Evolutionary conservation across 305 asterid species (phyloP), one percentile per base, ranked within the genome.

Genomic region (Fraxinus platypoda): DNA sequence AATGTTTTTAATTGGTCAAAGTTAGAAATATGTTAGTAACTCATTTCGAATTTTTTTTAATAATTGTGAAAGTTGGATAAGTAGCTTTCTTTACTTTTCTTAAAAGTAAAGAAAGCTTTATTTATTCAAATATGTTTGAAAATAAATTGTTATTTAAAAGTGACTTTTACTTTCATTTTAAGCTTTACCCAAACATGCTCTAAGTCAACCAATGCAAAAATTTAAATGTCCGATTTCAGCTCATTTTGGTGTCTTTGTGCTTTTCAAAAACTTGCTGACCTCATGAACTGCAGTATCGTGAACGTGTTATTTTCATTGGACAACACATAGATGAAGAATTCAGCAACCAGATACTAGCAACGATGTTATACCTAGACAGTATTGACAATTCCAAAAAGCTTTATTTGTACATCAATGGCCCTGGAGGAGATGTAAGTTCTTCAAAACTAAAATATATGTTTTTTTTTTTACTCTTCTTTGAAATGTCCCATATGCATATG

Each of bases 391-490:
- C 95, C 21, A 91, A 87, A 88, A 92, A 81, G 90, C 91, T 97
- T 23, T 90, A 76, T 78, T 54, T 97, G 91, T 93, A 88, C 87
- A 93, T 97, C 76, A 94, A 87, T 89, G 93, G 97, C 81, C 94
- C 97, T 57, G 98, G 99, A 80, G 99, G 99, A 82, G 99, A 97
- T 86, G 99, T 97, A 81, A 90, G 98, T 88, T 87, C 84, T 82
- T 84, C 43, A 33, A 31, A 80, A 49, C 78, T 31, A 68, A 70
- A 31, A 21, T 4, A 31, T 35, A 9, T 28, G 41, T 64, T 19
- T 75, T 17, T 41, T 12, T 70, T 70, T 75, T 49, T 73, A 68
- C 52, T 41, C 59, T 84, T 43, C 8, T 72, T 19, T 34, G 43
- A 52, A 41, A n/a, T 26, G 2, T 76, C 26, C 74, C 4, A 49